phyloP scores from a whole-genome alignment of 2,329 filamentous ascomycete genomes.

The Phyllosticta capitalensis region DNA sequence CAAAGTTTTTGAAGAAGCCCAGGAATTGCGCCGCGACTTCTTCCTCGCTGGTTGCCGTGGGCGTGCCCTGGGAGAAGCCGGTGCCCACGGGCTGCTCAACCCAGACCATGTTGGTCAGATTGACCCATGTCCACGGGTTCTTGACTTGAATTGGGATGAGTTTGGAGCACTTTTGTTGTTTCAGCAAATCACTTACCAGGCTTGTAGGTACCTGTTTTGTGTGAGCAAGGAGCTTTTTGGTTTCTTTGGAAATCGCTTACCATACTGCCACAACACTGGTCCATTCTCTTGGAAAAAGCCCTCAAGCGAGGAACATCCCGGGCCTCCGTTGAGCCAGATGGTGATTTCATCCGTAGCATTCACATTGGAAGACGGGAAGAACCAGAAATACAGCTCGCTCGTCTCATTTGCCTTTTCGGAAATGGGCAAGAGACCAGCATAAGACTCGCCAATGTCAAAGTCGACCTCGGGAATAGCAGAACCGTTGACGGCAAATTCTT shows the following conservation, averaged over 20 bases:
- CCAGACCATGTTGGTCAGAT: constrained; percentile 69
- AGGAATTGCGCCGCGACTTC: constrained; percentile 64
- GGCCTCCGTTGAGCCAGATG: constrained; percentile 43
- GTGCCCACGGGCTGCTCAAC: constrained; percentile 60
- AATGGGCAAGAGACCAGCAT: constrained; percentile 54
- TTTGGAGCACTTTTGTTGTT: constrained; percentile 53
- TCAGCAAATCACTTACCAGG: constrained; percentile 15
- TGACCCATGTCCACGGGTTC: constrained; percentile 42
- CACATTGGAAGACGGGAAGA: constrained; percentile 49
- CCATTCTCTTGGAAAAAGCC: constrained; percentile 42
- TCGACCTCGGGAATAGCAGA: constrained; percentile 55
- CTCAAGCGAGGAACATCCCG: constrained; percentile 39
- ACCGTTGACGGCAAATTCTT: constrained; percentile 57
- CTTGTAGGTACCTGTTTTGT: constrained; percentile 16
- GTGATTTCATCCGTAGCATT: constrained; percentile 48
- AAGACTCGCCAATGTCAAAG: constrained; percentile 59
- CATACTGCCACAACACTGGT: constrained; percentile 37
- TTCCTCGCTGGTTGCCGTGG: constrained; percentile 55
- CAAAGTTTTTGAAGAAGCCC: constrained; percentile 71
- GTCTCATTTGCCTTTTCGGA: constrained; percentile 40
- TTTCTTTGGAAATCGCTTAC: constrained; percentile 2
- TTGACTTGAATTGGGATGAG: constrained; percentile 20
- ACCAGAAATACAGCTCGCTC: constrained; percentile 53
- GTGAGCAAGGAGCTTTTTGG: not conserved
- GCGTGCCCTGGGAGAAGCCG: constrained; percentile 57